A percentile compares a stretch with the other conserved stretches of the same genome.
Conservation (phyloP, 495 filamentous ascomycete species). For the Aspergillus kassunensis region DNA sequence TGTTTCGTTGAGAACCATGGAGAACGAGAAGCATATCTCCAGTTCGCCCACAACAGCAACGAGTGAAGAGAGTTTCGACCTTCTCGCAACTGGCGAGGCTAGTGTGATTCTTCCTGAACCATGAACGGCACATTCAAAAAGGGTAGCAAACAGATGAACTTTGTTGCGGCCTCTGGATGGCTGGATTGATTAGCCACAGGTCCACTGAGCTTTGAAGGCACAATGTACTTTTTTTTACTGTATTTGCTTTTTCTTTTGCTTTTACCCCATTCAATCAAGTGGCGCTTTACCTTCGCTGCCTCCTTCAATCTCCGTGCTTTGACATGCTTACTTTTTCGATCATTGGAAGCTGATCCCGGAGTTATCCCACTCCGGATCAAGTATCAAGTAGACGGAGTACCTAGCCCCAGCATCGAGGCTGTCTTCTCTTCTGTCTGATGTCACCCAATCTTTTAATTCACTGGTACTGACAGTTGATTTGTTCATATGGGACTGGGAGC, state of each 20-base stretch:
- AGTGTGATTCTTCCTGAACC: conserved; percentile 37
- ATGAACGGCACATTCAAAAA: conserved; percentile 10
- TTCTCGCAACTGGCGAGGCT: conserved; percentile 45
- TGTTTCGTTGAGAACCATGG: conserved; percentile 16
- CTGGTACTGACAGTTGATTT: neutral
- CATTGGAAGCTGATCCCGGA: conserved; percentile 11
- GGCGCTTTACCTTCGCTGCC: conserved; percentile 7
- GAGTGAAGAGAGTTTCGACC: conserved; percentile 64
- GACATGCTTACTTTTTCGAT: conserved; percentile 2
- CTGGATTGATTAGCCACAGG: neutral
- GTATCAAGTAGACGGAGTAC: neutral
- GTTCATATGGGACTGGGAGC: neutral
- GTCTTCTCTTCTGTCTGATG: conserved; percentile 1
- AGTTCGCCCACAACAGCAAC: conserved; percentile 39
- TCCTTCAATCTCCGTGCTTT: neutral
- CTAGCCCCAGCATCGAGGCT: neutral
- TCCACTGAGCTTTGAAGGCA: neutral
- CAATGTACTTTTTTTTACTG: conserved; percentile 9
- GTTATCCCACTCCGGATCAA: conserved; percentile 12
- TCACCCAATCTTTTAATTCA: neutral
- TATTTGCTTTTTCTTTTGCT: conserved; percentile 3
- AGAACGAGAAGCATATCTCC: conserved; percentile 20
- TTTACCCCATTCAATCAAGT: conserved; percentile 6
- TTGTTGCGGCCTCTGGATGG: conserved; percentile 14
- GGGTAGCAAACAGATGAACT: conserved; percentile 18